Evolutionary conservation across 208 protist genomes (phyloP).

Genomic region (Phytomonas francai): DNA sequence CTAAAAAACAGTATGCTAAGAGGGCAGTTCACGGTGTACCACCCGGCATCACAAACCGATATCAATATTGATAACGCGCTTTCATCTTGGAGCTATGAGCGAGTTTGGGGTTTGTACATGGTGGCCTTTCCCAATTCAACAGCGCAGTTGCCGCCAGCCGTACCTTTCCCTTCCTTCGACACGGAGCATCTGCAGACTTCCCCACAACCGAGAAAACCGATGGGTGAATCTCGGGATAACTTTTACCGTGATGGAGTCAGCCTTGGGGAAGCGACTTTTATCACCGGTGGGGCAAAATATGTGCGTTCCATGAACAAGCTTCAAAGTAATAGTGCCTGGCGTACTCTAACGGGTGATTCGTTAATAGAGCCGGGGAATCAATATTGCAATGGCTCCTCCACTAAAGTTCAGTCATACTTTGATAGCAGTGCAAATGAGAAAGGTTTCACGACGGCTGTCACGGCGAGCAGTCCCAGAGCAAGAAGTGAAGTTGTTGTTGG

Average conservation of each 20-base stretch:
- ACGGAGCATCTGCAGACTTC: not conserved
- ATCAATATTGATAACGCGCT: not conserved
- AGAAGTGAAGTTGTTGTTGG: not conserved
- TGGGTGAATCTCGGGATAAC: not conserved
- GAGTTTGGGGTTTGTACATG: not conserved
- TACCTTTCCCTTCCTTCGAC: not conserved
- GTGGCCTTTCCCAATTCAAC: not conserved
- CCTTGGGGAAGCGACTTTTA: not conserved
- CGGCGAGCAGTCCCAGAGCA: not conserved
- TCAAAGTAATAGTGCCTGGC: not conserved
- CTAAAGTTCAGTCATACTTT: not conserved
- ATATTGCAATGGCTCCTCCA: not conserved
- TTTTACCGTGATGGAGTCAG: not conserved
- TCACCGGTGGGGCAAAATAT: not conserved
- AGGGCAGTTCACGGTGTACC: not conserved
- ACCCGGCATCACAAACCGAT: conserved; percentile 7
- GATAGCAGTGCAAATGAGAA: not conserved
- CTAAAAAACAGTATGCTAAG: not conserved
- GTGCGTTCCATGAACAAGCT: not conserved
- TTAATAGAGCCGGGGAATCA: not conserved
- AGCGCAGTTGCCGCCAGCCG: not conserved
- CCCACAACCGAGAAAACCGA: not conserved
- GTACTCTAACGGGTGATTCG: not conserved
- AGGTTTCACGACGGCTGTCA: not conserved
- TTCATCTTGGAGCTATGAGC: not conserved